Evolutionary conservation across 805 yeast genomes (phyloP).

Genomic region (Candida endomychidarum): DNA sequence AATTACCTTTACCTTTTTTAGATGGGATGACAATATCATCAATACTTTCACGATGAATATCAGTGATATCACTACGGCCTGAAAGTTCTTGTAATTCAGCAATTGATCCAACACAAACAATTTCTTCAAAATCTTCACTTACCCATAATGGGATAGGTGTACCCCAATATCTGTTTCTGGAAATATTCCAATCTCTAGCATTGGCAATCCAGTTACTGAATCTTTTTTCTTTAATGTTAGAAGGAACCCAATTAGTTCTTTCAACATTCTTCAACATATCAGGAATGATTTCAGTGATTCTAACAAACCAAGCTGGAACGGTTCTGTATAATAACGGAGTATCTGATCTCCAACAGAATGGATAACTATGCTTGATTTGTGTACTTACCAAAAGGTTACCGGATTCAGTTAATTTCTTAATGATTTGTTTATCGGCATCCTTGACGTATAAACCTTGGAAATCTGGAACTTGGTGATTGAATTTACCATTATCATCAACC

Average conservation of each 20-base stretch:
- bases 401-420: conserved; percentile 73
- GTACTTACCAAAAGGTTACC: conserved; percentile 75
- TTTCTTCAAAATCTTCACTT: conserved; percentile 87
- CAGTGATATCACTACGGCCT: conserved; percentile 79
- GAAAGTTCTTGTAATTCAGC: conserved; percentile 82
- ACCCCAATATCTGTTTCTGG: conserved; percentile 99
- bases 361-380: conserved; percentile 93
- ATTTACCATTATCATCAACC: conserved; percentile 88
- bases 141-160: conserved; percentile 99
- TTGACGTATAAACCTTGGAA: conserved; percentile 86
- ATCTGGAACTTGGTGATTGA: conserved; percentile 71
- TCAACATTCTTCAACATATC: conserved; percentile 84
- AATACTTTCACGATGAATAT: conserved; percentile 90
- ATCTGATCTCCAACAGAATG: conserved; percentile 99
- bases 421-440: conserved; percentile 91
- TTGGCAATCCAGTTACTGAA: conserved; percentile 97
- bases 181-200: conserved; percentile 98
- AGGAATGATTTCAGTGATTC: conserved; percentile 84
- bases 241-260: conserved; percentile 93
- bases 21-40: conserved; percentile 95
- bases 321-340: conserved; percentile 95
- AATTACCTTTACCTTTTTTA: conserved; percentile 77
- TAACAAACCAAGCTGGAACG: conserved; percentile 98
- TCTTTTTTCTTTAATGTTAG: conserved; percentile 85
- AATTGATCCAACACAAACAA: conserved; percentile 90